Evolutionary conservation across 441 rosid species (phyloP), one percentile per base, ranked within the genome.

Genomic region (Dalechampia spathulata): DNA sequence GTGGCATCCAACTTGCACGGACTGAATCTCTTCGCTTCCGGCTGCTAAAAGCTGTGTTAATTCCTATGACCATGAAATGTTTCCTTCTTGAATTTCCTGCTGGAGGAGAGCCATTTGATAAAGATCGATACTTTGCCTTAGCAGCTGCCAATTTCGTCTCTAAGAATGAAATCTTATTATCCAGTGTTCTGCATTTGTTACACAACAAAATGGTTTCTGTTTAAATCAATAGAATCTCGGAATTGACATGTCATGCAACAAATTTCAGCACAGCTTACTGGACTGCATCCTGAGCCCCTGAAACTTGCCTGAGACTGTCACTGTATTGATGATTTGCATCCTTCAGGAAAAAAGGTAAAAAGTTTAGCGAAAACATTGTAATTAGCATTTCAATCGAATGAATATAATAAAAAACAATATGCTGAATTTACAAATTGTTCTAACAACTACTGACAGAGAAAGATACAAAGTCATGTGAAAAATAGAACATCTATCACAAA

Each of bases 1-100:
- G 91, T 14, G 93, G 96, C 93, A 88, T 86, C 98, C 98, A 91
- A 53, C 95, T 91, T 60, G 75, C 67, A 43, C 96, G 82, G 55
- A 87, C 65, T 0, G 98, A 87, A 73, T 87, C 90, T 69, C 98
- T 83, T 53, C 95, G 78, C 63, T 77, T 81, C 70, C 87, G 76
- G 52, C 91, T 91, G 62, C 90, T 75, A 67, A 91, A 88, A 50
- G 93, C 92, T 0, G 98, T 91, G 62, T 87, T 87, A 52, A 91
- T 81, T 59, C 98, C 98, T 2, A 91, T 72, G 37, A 88, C 91
- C 98, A 91, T 83, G 51, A 88, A 77, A 47, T 79, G 79, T 54
- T 86, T 86, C 39, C 71, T 60, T 55, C 63, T 69, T 44, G 38
- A 34, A 64, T 60, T 69, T 49, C 43, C 67, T 0, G 81, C 49